A percentile compares a stretch with the other conserved stretches of the same genome.
phyloP scores from a whole-genome alignment of 1,284 basidiomycete genomes.

The Phlebopus sp. region DNA sequence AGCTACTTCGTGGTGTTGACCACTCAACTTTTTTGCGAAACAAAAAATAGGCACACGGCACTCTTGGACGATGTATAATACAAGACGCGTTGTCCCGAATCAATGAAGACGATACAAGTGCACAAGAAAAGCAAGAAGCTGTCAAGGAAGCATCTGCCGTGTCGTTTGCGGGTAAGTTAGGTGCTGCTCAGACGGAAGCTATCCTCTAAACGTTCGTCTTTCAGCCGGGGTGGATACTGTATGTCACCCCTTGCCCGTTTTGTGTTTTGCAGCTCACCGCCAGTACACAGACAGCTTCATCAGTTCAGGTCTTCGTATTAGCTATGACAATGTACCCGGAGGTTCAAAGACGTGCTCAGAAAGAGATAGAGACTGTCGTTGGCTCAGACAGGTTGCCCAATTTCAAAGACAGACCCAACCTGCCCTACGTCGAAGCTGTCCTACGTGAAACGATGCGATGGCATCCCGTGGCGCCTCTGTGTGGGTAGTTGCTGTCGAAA shows the following conservation, averaged over 20 bases:
- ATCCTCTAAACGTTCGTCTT: too few relatives aligned
- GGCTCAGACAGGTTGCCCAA: slow-evolving; percentile 35
- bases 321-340: slow-evolving; percentile 45
- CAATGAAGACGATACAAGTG: too few relatives aligned
- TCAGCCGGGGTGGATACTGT: slow-evolving; percentile 4
- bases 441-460: slow-evolving; percentile 50
- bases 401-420: slow-evolving; percentile 32
- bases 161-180: too few relatives aligned
- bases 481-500: not conserved
- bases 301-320: slow-evolving; percentile 41
- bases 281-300: slow-evolving; percentile 39
- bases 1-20: too few relatives aligned
- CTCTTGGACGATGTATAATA: too few relatives aligned
- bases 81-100: too few relatives aligned
- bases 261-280: not conserved
- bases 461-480: slow-evolving; percentile 38
- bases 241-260: not conserved
- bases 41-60: too few relatives aligned
- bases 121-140: too few relatives aligned
- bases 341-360: slow-evolving; percentile 38
- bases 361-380: slow-evolving; percentile 39
- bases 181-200: too few relatives aligned
- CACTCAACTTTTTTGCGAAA: too few relatives aligned
- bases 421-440: slow-evolving; percentile 44
- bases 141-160: too few relatives aligned